Evolutionary conservation across 2,329 filamentous ascomycete species (phyloP), one percentile per base, ranked within the genome.

Genomic region (Lachnellula arida): DNA sequence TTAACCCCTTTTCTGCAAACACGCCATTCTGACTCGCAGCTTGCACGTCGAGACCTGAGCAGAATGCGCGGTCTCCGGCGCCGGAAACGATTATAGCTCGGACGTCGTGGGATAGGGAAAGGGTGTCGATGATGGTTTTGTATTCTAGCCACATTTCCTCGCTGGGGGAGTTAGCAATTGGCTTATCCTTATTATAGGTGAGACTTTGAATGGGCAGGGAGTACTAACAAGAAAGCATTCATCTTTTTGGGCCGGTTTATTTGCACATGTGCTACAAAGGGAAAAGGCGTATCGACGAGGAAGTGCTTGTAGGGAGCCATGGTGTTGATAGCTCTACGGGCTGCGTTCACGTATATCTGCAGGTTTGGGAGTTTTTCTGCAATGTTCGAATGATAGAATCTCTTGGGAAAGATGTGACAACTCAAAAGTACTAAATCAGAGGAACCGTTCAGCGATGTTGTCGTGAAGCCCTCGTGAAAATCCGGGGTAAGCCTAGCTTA

Each of bases 81-180:
- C 89, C 91, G 25, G 88, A 90, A 64, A 97, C 78, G 59, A 97
- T 75, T 55, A 97, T 81, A 60, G 81, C 84, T 60, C 93, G 88
- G 54, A 96, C 81, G 42, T 86, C 78, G 0, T 87, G 76, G 73
- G 92, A 87, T 58, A 75, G 70, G 43, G 89, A 92, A 59, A 97
- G 82, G 58, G 81, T 78, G 55, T 76, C 73, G 76, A 97, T 94
- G 63, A 95, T 78, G 12, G 72, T 68, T 54, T 85, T 82, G 60
- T 96, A 79, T 75, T 96, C 91, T 52, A 86, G 76, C 91, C 92
- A 97, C 85, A 97, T 93, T 53, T 82, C 76, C 70, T 90, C 85
- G 63, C 44, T 46, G 23, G 5, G 23, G 1, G 15, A 2, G 12
- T 46, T 46, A 46, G 44, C 23, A 46, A 28, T 23, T 15, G 12